Base-by-base conservation (phyloP, 768 basidiomycete genomes). In the Naganishia friedmannii region DNA sequence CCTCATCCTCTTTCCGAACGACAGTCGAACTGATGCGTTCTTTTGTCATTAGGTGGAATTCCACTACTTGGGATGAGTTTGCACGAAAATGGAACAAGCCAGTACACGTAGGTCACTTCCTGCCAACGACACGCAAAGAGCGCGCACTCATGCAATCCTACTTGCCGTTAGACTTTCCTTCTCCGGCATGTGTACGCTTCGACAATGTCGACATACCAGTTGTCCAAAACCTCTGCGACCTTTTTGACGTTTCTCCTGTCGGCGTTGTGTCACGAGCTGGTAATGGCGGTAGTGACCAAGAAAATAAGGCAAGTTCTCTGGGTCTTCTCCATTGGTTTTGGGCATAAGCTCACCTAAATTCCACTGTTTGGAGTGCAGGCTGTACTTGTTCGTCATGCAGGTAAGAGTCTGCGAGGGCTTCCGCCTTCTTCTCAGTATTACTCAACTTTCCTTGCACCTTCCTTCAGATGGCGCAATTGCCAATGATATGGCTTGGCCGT, bases 41-140 rank as follows among this genome's bases (percentile, higher is more conserved):
- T 66, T 53, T 65, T 51, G 17, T 53, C 55, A 5, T n/a, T 73
- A 63, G 60, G 60, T 97, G 95, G 95, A 98, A 98, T 81, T 92
- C 92, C 7, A 92, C 90, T 0, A 91, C 92, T 1, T 93, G 90
- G 91, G 95, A 97, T 74, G 92, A 97, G 80, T 97, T 95, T 80
- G 91, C 94, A 3, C 88, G 96, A 53, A 94, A 95, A 83, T 98
- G 96, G 95, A 98, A 98, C 83, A 93, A 91, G 53, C 95, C 95
- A 13, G 95, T 97, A 37, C 89, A 98, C 48, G 80, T 78, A 51
- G 65, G 78, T 74, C 23, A 5, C n/a, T 31, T 46, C 15, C 29
- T n/a, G 21, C 48, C 6, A 51, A 8, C 12, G n/a, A 23, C 15
- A 26, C 3, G n/a, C n/a, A 2, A 26, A 3, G 6, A n/a, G 23